A percentile compares a stretch with the other conserved stretches of the same genome.
Conservation (phyloP, 2,329 filamentous ascomycete genomes). For the Lachnellula willkommii region DNA sequence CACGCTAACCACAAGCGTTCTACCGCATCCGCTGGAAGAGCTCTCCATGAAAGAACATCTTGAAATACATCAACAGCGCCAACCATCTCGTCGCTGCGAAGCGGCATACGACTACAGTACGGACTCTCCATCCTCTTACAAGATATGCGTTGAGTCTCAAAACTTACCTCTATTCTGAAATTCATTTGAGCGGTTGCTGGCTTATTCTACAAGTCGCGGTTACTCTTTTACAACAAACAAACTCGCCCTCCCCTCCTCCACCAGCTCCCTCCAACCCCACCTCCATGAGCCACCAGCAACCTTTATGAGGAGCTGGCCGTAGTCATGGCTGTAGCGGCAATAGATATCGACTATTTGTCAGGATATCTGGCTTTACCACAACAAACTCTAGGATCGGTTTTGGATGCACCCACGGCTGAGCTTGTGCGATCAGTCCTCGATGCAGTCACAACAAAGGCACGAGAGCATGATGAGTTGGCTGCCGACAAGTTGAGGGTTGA, state of each 20-base stretch:
- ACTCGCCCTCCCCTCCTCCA: background rate
- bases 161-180: background rate
- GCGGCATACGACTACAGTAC: background rate
- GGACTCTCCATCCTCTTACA: background rate
- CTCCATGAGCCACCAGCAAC: conserved; percentile 4
- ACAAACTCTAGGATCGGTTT: conserved; percentile 53
- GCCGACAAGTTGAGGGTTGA: conserved; percentile 85
- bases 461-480: conserved; percentile 74
- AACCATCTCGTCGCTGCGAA: background rate
- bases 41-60: too few relatives aligned
- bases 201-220: background rate
- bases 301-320: conserved; percentile 20
- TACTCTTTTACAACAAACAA: background rate
- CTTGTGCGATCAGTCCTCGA: conserved; percentile 71
- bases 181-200: background rate
- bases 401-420: conserved; percentile 68
- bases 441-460: conserved; percentile 71
- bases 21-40: too few relatives aligned
- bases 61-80: background rate
- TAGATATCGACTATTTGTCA: conserved; percentile 70
- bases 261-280: background rate
- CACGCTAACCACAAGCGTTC: too few relatives aligned
- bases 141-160: conserved; percentile 3
- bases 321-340: conserved; percentile 53
- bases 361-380: conserved; percentile 65